These are phyloP conservation scores for Clonostachys chloroleuca DNA, from an alignment of 2,329 filamentous ascomycete genomes.

Conservation along the genomic window DNA sequence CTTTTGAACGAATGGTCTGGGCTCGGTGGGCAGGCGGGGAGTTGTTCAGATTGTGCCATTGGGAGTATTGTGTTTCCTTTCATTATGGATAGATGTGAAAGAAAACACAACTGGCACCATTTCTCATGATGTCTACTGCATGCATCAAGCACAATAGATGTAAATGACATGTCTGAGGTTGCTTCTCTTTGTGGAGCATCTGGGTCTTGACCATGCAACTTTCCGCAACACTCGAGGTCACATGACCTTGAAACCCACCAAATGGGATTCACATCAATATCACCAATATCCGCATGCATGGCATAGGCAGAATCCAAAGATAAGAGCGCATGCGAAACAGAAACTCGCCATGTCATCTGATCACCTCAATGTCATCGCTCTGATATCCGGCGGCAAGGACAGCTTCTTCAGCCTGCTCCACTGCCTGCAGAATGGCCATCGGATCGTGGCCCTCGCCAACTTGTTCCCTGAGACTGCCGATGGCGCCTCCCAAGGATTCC, in stretches of 20 bases:
- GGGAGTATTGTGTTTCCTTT: too few species aligned
- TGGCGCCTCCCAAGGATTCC: neutral
- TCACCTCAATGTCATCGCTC: conserved; percentile 73
- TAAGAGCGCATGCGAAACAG: neutral
- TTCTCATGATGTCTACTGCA: too few species aligned
- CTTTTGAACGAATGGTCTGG: too few species aligned
- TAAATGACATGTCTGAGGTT: too few species aligned
- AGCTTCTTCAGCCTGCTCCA: conserved; percentile 92
- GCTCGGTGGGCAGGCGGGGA: too few species aligned
- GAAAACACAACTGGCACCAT: too few species aligned
- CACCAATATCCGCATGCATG: neutral
- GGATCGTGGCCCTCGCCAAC: conserved; percentile 84
- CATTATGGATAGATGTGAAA: too few species aligned
- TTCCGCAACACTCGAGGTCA: neutral
- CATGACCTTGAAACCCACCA: neutral
- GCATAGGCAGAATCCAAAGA: too few species aligned
- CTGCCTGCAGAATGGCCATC: conserved; percentile 81
- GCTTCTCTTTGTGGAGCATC: too few species aligned
- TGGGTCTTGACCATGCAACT: too few species aligned
- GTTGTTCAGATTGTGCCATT: too few species aligned
- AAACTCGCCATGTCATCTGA: conserved; percentile 31
- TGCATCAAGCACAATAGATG: too few species aligned
- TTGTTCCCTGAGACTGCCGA: conserved; percentile 57
- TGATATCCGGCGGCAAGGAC: conserved; percentile 96
- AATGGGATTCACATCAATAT: conserved; percentile 1